Conservation (phyloP, 768 basidiomycete species). For the Suillus bovinus region DNA sequence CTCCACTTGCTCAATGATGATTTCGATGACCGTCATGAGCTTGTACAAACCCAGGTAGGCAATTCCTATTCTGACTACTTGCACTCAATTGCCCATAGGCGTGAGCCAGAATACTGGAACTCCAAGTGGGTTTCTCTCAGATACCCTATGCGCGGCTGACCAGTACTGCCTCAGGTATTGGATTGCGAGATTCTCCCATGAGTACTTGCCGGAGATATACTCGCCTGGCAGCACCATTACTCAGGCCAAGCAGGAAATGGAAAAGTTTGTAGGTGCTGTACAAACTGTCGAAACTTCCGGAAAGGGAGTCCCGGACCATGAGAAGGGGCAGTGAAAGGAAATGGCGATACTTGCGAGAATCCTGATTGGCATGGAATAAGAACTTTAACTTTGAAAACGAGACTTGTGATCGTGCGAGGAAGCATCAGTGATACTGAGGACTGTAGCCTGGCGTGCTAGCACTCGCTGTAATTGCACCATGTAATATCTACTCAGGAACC, state of each 20-base stretch:
- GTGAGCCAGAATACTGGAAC: slow-evolving; percentile 25
- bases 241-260: slow-evolving; percentile 12
- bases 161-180: slow-evolving; percentile 15
- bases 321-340: slow-evolving; percentile 22
- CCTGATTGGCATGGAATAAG: slow-evolving; percentile 12
- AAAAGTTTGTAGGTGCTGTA: slow-evolving; percentile 16
- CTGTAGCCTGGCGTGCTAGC: not conserved
- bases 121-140: slow-evolving; percentile 12
- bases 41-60: slow-evolving; percentile 21
- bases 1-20: slow-evolving; percentile 25
- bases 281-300: slow-evolving; percentile 16
- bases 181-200: slow-evolving; percentile 18
- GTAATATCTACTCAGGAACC: not conserved
- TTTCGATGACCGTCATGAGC: slow-evolving; percentile 20
- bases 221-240: slow-evolving; percentile 13
- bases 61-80: slow-evolving; percentile 23
- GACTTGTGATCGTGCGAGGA: not conserved
- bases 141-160: not conserved
- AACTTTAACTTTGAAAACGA: not conserved
- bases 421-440: not conserved
- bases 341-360: slow-evolving; percentile 20
- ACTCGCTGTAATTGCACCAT: not conserved
- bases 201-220: slow-evolving; percentile 20
- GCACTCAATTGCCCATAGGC: slow-evolving; percentile 23
- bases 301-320: slow-evolving; percentile 15